These are phyloP conservation scores for Durio zibethinus DNA, from an alignment of 345 rosid species.

Conservation along the genomic window DNA sequence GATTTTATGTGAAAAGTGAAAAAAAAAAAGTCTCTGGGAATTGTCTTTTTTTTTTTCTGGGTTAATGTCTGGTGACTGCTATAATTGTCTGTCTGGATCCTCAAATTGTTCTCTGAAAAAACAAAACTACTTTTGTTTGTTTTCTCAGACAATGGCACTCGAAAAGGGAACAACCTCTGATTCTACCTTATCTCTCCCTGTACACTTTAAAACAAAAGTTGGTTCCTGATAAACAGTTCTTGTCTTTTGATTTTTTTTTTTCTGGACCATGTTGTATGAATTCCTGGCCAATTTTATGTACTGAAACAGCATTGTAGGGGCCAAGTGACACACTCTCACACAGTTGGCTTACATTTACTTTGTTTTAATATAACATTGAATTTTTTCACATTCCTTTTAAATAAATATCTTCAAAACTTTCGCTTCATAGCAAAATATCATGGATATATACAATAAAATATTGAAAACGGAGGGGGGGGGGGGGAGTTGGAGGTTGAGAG, in stretches of 20 bases:
- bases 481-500: not conserved
- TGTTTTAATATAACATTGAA: not conserved
- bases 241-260: conserved; percentile 14
- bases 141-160: conserved; percentile 26
- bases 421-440: conserved; percentile 3
- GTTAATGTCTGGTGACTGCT: conserved; percentile 9
- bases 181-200: conserved; percentile 41
- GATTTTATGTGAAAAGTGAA: conserved; percentile 2
- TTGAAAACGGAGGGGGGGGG: not conserved
- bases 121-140: conserved; percentile 35
- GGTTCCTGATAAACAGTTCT: conserved; percentile 17
- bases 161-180: conserved; percentile 34
- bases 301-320: conserved; percentile 15
- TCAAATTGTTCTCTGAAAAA: conserved; percentile 18
- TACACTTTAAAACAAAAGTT: conserved; percentile 34
- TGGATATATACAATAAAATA: not conserved
- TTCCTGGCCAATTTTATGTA: conserved; percentile 37
- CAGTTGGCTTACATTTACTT: conserved; percentile 9
- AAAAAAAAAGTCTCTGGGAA: conserved; percentile 15
- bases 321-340: conserved; percentile 24
- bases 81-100: conserved; percentile 27
- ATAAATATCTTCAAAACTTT: not conserved
- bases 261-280: conserved; percentile 25
- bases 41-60: conserved; percentile 25
- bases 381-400: not conserved